Evolutionary conservation across 768 basidiomycete genomes (phyloP).

Genomic region (Boletus subcaerulescens): DNA sequence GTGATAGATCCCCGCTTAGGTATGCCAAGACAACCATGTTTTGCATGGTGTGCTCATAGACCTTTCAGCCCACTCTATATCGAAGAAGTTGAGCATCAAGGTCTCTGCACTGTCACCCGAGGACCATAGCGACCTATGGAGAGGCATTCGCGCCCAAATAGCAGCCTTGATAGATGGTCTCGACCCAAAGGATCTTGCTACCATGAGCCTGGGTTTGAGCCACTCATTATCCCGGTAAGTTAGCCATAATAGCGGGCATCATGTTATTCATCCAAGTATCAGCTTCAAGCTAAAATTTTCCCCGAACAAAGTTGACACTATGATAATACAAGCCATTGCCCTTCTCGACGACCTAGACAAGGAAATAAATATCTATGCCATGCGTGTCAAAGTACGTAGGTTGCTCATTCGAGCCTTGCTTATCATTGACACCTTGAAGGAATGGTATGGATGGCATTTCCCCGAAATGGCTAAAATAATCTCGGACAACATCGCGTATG

Average conservation of each 20-base stretch:
- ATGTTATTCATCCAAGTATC: constrained; percentile 7
- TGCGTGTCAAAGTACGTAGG: constrained; percentile 88
- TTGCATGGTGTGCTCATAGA: constrained; percentile 4
- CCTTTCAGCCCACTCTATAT: constrained; percentile 71
- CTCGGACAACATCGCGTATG: constrained; percentile 94
- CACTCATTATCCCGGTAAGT: constrained; percentile 91
- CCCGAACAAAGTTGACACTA: constrained; percentile 98
- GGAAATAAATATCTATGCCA: constrained; percentile 98
- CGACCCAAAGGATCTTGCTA: constrained; percentile 91
- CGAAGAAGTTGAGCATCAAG: constrained; percentile 91
- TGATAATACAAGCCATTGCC: constrained; percentile 99
- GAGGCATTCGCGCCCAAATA: constrained; percentile 91
- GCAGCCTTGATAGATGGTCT: constrained; percentile 83
- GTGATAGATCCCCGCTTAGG: constrained; percentile 92
- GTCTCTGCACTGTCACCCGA: constrained; percentile 60
- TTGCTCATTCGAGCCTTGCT: not conserved
- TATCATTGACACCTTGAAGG: constrained; percentile 45
- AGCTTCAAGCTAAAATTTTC: constrained; percentile 99
- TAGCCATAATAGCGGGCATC: not conserved
- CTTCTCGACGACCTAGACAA: constrained; percentile 98
- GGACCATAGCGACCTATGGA: constrained; percentile 81
- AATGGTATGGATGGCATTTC: constrained; percentile 99
- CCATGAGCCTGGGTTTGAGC: constrained; percentile 96
- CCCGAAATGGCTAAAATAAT: constrained; percentile 99
- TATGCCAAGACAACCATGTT: constrained; percentile 37